Percentiles rank a stretch among this genome's conserved stretches.
phyloP scores from a whole-genome alignment of 108 stramenopile species.

The Conticribra weissflogii region DNA sequence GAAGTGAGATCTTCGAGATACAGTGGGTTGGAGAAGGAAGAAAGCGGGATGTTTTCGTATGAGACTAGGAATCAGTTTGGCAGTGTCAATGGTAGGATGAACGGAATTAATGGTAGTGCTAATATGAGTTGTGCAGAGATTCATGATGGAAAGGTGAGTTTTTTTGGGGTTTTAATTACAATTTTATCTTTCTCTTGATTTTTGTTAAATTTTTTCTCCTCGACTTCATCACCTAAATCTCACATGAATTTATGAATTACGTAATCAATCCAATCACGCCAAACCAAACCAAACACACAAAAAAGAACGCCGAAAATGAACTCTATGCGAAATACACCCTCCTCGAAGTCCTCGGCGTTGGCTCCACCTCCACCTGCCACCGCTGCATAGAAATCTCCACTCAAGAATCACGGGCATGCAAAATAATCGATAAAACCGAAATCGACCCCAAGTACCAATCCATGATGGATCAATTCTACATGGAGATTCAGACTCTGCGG shows the following conservation, averaged over 20 bases:
- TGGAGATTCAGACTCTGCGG: constrained; percentile 87
- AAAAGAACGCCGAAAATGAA: constrained; percentile 67
- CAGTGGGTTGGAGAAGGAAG: constrained; percentile 66
- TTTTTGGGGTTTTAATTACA: too few species aligned
- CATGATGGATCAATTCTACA: constrained; percentile 94
- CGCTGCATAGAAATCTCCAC: constrained; percentile 69
- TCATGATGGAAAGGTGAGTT: constrained; percentile 64
- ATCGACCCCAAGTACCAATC: constrained; percentile 89
- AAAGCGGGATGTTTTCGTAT: constrained; percentile 12
- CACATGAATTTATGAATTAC: too few species aligned
- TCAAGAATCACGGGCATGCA: constrained; percentile 87
- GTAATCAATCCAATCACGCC: neutral
- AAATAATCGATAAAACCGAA: constrained; percentile 94
- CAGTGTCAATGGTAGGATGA: neutral
- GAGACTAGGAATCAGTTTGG: neutral
- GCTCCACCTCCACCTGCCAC: constrained; percentile 95
- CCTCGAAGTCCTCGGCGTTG: constrained; percentile 93
- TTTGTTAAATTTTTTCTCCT: neutral
- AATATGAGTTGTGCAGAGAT: constrained; percentile 34
- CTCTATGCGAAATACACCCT: constrained; percentile 87
- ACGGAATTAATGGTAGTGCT: neutral
- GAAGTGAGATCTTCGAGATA: constrained; percentile 50
- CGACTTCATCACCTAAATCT: constrained; percentile 1
- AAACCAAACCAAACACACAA: too few species aligned
- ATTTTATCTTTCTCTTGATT: neutral